Percentiles rank a stretch among this genome's conserved stretches.
These are phyloP conservation scores for Vitis hybrid DNA, from an alignment of 177 flowering plant species.

Conservation along the genomic window DNA sequence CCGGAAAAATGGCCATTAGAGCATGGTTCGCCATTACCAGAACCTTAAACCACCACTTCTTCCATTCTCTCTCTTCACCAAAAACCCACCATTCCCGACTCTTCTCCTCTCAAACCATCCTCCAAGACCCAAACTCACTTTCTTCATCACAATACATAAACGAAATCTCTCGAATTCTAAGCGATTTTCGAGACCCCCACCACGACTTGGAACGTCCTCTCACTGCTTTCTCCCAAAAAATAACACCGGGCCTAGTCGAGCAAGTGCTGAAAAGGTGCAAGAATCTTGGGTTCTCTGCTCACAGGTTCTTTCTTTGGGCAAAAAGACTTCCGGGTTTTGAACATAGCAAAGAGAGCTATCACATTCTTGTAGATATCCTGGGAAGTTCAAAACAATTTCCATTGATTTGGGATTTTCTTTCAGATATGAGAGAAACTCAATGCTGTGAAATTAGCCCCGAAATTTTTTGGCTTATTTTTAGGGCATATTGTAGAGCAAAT, in stretches of 20 bases:
- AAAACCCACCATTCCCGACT: conserved; percentile 4
- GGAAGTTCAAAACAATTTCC: conserved; percentile 79
- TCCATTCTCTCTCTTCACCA: conserved; percentile 5
- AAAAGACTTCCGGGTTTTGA: conserved; percentile 44
- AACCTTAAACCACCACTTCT: background rate
- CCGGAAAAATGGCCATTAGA: conserved; percentile 4
- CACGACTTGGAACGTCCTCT: conserved; percentile 80
- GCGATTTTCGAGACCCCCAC: conserved; percentile 74
- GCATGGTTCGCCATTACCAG: conserved; percentile 1
- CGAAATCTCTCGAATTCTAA: conserved; percentile 70
- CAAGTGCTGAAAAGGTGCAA: conserved; percentile 84
- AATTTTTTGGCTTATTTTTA: conserved; percentile 67
- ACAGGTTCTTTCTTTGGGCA: conserved; percentile 91
- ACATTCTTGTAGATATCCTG: conserved; percentile 61
- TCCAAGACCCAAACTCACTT: conserved; percentile 3
- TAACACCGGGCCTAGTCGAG: conserved; percentile 59
- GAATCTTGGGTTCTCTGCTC: conserved; percentile 70
- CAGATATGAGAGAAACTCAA: conserved; percentile 46
- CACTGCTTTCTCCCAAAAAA: conserved; percentile 32
- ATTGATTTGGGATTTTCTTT: conserved; percentile 78
- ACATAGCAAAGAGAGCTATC: conserved; percentile 53
- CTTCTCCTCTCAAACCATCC: conserved; percentile 14
- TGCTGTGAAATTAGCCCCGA: conserved; percentile 36
- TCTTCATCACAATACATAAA: conserved; percentile 39
- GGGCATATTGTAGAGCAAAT: conserved; percentile 65